A percentile compares a stretch with the other conserved stretches of the same genome.
Conservation (phyloP, 495 filamentous ascomycete genomes). For the Lichenothelia convexa region DNA sequence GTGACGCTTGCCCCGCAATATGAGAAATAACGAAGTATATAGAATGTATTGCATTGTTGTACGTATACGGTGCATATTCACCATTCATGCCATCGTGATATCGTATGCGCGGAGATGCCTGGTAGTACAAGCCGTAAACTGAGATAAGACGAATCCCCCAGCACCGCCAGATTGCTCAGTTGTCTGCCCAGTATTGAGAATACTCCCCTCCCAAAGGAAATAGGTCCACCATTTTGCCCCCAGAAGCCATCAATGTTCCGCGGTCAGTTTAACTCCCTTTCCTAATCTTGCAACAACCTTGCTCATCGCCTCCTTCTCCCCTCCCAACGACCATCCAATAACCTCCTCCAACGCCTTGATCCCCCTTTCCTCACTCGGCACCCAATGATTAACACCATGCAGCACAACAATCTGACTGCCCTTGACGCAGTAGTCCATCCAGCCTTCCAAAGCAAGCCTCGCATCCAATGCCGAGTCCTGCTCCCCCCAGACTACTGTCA, state of each 20-base stretch:
- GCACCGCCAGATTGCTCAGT: too few relatives aligned
- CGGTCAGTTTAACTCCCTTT: conserved; percentile 5
- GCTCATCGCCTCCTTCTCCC: conserved; percentile 5
- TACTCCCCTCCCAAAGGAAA: not conserved
- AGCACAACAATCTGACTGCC: conserved; percentile 12
- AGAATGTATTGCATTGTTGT: too few relatives aligned
- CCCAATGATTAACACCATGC: conserved; percentile 12
- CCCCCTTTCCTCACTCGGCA: conserved; percentile 11
- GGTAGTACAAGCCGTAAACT: too few relatives aligned
- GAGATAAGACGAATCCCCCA: too few relatives aligned
- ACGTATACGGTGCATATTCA: too few relatives aligned
- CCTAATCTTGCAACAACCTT: conserved; percentile 1
- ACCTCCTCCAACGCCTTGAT: conserved; percentile 6
- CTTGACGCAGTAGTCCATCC: conserved; percentile 12
- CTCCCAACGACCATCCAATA: conserved; percentile 11
- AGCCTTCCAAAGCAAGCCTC: conserved; percentile 12
- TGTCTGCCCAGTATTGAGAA: too few relatives aligned
- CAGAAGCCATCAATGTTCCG: conserved; percentile 5
- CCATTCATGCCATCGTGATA: too few relatives aligned
- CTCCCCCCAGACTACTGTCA: conserved; percentile 36
- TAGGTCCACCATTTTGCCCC: not conserved
- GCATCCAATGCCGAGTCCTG: conserved; percentile 22
- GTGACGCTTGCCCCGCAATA: too few relatives aligned
- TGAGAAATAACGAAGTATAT: too few relatives aligned
- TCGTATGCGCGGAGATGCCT: too few relatives aligned